phyloP scores from a whole-genome alignment of 331 rosid species.

The Prunus yedoensis region DNA sequence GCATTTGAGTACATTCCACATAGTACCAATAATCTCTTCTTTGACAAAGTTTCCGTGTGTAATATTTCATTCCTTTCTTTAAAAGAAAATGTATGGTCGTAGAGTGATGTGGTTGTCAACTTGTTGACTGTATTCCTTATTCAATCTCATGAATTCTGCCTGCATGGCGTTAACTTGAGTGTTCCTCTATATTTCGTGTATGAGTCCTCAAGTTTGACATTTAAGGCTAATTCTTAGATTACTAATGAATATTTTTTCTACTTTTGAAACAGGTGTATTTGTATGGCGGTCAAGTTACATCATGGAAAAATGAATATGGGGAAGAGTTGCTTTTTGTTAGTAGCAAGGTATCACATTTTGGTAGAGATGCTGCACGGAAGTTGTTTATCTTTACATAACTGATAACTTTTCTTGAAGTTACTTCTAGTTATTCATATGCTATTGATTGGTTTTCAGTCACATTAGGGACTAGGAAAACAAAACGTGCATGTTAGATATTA shows the following conservation, averaged over 20 bases:
- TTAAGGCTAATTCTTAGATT: neutral
- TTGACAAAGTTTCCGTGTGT: neutral
- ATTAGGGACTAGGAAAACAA: neutral
- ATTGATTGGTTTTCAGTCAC: neutral
- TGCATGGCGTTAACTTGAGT: neutral
- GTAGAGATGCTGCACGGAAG: neutral
- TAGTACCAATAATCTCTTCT: neutral
- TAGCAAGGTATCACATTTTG: constrained; percentile 50
- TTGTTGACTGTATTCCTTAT: neutral
- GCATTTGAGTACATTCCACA: neutral
- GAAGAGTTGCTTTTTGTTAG: constrained; percentile 84
- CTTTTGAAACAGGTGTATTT: constrained; percentile 31
- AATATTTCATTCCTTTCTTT: neutral
- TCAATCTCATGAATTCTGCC: neutral
- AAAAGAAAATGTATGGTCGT: neutral
- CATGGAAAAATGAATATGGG: constrained; percentile 83
- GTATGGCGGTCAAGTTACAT: constrained; percentile 83
- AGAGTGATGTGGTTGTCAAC: neutral
- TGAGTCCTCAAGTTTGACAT: neutral
- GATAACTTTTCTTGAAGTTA: neutral
- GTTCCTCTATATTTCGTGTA: neutral
- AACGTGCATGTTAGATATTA: neutral
- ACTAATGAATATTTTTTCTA: neutral
- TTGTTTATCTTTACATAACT: neutral
- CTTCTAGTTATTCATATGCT: neutral